These are phyloP conservation scores for Coniochaeta sp. DNA, from an alignment of 2,329 filamentous ascomycete species.

Conservation along the genomic window DNA sequence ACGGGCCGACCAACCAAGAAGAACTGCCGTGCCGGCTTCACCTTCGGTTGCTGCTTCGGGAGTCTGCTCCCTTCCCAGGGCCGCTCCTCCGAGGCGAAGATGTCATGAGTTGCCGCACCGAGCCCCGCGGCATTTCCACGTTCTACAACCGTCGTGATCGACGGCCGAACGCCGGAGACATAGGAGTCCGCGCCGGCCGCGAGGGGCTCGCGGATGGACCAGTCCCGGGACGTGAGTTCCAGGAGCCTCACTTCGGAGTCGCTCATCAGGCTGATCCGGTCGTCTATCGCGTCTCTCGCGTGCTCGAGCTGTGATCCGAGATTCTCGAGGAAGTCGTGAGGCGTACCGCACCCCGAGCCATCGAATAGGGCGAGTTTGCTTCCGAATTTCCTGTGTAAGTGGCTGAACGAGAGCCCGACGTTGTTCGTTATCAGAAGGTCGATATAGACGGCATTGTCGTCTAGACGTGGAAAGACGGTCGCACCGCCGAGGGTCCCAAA, in stretches of 20 bases:
- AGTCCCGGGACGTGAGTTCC: conserved; percentile 36
- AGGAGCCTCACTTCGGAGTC: conserved; percentile 42
- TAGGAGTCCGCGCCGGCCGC: conserved; percentile 34
- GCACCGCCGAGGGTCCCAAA: conserved; percentile 24
- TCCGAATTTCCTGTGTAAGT: conserved; percentile 25
- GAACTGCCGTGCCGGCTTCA: background rate
- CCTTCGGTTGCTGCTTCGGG: background rate
- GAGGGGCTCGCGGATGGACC: conserved; percentile 38
- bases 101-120: background rate
- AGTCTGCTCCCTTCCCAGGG: background rate
- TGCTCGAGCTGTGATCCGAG: conserved; percentile 28
- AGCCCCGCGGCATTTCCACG: background rate
- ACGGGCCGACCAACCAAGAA: background rate
- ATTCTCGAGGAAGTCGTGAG: conserved; percentile 32
- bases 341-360: conserved; percentile 32
- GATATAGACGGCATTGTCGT: conserved; percentile 37
- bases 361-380: conserved; percentile 27
- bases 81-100: background rate
- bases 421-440: conserved; percentile 40
- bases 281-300: conserved; percentile 33
- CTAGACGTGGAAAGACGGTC: conserved; percentile 28
- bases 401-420: conserved; percentile 38
- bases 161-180: conserved; percentile 29
- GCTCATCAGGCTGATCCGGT: conserved; percentile 29
- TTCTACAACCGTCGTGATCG: conserved; percentile 40